A percentile compares a stretch with the other conserved stretches of the same genome.
These are phyloP conservation scores for Emericellopsis cladophorae DNA, from an alignment of 2,329 filamentous ascomycete species.

Conservation along the genomic window DNA sequence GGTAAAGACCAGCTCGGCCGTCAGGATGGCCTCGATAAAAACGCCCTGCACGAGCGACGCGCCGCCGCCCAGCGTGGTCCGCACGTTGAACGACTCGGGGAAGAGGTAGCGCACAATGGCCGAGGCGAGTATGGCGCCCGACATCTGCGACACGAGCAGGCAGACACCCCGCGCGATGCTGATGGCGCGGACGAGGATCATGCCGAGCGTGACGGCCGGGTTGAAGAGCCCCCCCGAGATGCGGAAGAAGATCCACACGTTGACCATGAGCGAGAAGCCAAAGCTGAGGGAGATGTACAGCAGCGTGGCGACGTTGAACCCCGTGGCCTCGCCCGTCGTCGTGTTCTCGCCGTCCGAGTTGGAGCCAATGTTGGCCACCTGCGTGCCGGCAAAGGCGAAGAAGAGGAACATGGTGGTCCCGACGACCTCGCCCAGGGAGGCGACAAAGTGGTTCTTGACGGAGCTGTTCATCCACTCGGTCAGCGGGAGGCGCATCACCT, in stretches of 20 bases:
- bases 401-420: constrained; percentile 30
- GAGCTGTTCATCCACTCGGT: constrained; percentile 33
- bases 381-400: constrained; percentile 27
- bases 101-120: constrained; percentile 28
- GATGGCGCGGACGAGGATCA: constrained; percentile 36
- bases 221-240: constrained; percentile 26
- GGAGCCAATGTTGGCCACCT: constrained; percentile 24
- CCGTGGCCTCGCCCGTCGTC: constrained; percentile 27
- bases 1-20: constrained; percentile 32
- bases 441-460: constrained; percentile 29
- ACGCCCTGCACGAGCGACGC: constrained; percentile 30
- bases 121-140: constrained; percentile 29
- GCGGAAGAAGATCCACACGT: constrained; percentile 34
- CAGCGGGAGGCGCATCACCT: constrained; percentile 29
- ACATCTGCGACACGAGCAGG: constrained; percentile 36
- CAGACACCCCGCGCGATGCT: constrained; percentile 28
- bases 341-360: constrained; percentile 17
- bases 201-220: constrained; percentile 32
- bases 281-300: constrained; percentile 28
- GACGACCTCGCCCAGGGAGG: constrained; percentile 23
- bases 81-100: constrained; percentile 26
- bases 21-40: constrained; percentile 35
- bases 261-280: constrained; percentile 29
- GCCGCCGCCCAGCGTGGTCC: constrained; percentile 24
- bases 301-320: constrained; percentile 27